Percentiles rank a stretch among this genome's conserved stretches.
phyloP scores from a whole-genome alignment of 192 early-diverging fungal species.

The Jimgerdemannia flammicorona region DNA sequence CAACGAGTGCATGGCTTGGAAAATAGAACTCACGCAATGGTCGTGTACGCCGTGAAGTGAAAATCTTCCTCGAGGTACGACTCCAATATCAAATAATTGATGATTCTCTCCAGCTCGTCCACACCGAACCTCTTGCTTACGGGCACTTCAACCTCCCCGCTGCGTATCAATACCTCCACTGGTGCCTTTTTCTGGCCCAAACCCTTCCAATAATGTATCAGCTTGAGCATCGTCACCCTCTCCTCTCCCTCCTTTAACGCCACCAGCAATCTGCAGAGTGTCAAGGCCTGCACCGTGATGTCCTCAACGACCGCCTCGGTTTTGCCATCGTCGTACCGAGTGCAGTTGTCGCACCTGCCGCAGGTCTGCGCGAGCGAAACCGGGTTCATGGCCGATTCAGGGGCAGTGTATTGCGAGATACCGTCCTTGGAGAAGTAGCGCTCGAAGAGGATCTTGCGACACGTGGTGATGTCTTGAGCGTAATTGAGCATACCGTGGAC shows the following conservation, averaged over 20 bases:
- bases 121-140: slow-evolving; percentile 18
- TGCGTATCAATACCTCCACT: slow-evolving; percentile 1
- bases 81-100: slow-evolving; percentile 45
- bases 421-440: slow-evolving; percentile 43
- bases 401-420: neutral
- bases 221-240: slow-evolving; percentile 44
- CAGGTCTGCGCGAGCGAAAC: slow-evolving; percentile 21
- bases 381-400: slow-evolving; percentile 18
- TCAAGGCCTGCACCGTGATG: slow-evolving; percentile 35
- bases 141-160: slow-evolving; percentile 2
- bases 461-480: slow-evolving; percentile 56
- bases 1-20: neutral
- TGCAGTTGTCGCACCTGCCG: slow-evolving; percentile 46
- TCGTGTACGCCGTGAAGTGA: slow-evolving; percentile 57
- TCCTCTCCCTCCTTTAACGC: slow-evolving; percentile 29
- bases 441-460: slow-evolving; percentile 60
- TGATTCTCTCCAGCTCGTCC: slow-evolving; percentile 52
- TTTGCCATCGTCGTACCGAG: slow-evolving; percentile 29
- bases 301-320: slow-evolving; percentile 36
- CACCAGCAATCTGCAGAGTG: slow-evolving; percentile 26
- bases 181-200: slow-evolving; percentile 22
- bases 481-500: slow-evolving; percentile 61
- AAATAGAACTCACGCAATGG: slow-evolving; percentile 47
- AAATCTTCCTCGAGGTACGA: slow-evolving; percentile 57
- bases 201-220: slow-evolving; percentile 42